Base-by-base conservation (phyloP, 805 yeast species). In the Grigorovia jiainica region DNA sequence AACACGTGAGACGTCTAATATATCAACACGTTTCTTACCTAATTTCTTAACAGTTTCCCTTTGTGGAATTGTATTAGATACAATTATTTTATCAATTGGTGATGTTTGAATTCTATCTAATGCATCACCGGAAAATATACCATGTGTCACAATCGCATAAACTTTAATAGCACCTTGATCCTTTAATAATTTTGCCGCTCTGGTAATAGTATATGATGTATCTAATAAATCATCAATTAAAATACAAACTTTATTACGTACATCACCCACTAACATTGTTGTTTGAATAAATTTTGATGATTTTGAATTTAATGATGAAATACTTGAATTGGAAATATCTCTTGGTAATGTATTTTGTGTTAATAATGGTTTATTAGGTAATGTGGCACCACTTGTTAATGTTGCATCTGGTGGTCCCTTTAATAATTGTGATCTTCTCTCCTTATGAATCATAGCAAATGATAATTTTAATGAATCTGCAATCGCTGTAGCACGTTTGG, bases 191-290 rank as follows among this genome's bases (percentile, higher is more conserved):
- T 81, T 82, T 9, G 97, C 96, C 6, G 97, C 97, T 30, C 97
- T 69, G 0, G 92, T 82, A 38, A 92, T 79, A 1, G 99, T 92
- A 57, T 79, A 80, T 1, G 94, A 86, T 1, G 98, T 90, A 60
- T 92, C 99, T 4, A 87, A 87, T 52, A 92, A 68, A 60, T 92
- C 99, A 64, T 92, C 99, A 30, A 92, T 73, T 38, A 92, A 66
- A n/a, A 92, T 82, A 61, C 97, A 95, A 2, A 78, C 85, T 54
- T 82, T 79, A 51, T 77, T 87, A 46, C 75, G 74, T 29, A 92
- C 97, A 56, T 90, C 95, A 33, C 99, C 99, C 21, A 92, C 98
- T 17, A 92, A 74, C 94, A 92, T 87, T 2, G 95, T 85, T 1
- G 95, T 82, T 32, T 94, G 90, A 34, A 78, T 73, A 42, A 50